Evolutionary conservation across 176 grass and related monocot species (phyloP), one percentile per base, ranked within the genome.

Genomic region (Avena eriantha): DNA sequence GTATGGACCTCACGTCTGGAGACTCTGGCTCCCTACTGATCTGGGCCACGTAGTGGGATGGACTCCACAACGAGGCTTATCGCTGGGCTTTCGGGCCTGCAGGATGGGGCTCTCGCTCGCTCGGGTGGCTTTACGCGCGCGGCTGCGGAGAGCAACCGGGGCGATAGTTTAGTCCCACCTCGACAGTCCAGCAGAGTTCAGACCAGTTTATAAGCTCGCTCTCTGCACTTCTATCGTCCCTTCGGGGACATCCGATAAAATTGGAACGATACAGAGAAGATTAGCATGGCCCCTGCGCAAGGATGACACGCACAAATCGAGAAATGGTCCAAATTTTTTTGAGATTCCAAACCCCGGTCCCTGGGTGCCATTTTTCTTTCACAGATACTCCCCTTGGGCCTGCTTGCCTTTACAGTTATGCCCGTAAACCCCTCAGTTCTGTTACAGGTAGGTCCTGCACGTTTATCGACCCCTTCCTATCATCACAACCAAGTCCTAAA

Each of bases 121-220:
- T 14, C 6, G 3, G 71, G 26, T 9, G 43, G 41, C 11, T 41
- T 16, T 22, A 0, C 21, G 23, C 29, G 58, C 22, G 61, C 5
- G 4, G 24, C 24, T 2, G 12, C 4, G 0, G 12, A 66, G 26
- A 16, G 14, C 26, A 66, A 31, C 63, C 13, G 63, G 26, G 26
- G 8, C 26, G 63, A 8, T 8, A 5, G 26, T 49, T 74, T 74
- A 74, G 71, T 74, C 45, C 45, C 71, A 50, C 71, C 5, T 74
- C 22, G 45, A 2, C 0, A 7, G 48, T 0, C 1, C 0, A 3
- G 0, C n/a, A 3, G 5, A 2, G 0, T 4, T 3, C 0, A 0
- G 0, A 73, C 11, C 41, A 0, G 70, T 16, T 74, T 74, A 74
- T 74, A 74, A 74, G 12, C 43, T 14, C 2, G 11, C 23, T 5